These are phyloP conservation scores for Closterium sp. DNA, from an alignment of 139 green algal genomes.

Conservation along the genomic window DNA sequence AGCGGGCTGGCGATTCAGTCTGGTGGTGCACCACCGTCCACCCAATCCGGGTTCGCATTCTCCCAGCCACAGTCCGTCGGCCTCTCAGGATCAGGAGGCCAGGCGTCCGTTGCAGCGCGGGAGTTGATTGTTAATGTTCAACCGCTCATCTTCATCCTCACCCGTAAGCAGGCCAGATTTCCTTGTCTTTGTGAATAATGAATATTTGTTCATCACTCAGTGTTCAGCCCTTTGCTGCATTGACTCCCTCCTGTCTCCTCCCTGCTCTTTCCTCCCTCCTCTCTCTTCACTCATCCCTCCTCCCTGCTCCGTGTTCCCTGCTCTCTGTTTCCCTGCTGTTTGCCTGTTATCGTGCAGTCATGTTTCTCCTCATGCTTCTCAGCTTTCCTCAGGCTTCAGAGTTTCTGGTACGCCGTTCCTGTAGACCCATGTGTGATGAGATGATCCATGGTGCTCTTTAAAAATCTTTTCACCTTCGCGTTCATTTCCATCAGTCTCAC, in stretches of 20 bases:
- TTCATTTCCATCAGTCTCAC: too few species aligned
- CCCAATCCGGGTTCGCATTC: background rate
- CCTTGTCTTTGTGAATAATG: too few species aligned
- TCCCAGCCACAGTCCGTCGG: background rate
- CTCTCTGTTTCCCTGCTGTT: background rate
- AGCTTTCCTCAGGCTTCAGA: background rate
- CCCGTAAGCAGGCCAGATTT: too few species aligned
- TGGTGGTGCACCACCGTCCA: background rate
- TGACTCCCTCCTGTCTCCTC: background rate
- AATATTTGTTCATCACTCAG: background rate
- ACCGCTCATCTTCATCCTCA: too few species aligned
- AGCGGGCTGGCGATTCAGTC: background rate
- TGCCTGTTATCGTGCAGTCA: background rate
- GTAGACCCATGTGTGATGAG: too few species aligned
- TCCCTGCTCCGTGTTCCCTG: too few species aligned
- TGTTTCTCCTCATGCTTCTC: background rate
- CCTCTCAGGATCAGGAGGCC: background rate
- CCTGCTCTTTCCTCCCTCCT: too few species aligned
- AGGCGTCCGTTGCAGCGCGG: too few species aligned
- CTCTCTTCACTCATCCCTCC: too few species aligned
- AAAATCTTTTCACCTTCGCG: too few species aligned
- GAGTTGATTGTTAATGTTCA: too few species aligned
- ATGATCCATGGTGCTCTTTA: too few species aligned
- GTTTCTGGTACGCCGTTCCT: background rate
- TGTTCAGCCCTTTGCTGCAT: background rate